Percentiles rank a stretch among this genome's conserved stretches.
Evolutionary conservation across 495 filamentous ascomycete species (phyloP).

Genomic region (Neurospora discreta): DNA sequence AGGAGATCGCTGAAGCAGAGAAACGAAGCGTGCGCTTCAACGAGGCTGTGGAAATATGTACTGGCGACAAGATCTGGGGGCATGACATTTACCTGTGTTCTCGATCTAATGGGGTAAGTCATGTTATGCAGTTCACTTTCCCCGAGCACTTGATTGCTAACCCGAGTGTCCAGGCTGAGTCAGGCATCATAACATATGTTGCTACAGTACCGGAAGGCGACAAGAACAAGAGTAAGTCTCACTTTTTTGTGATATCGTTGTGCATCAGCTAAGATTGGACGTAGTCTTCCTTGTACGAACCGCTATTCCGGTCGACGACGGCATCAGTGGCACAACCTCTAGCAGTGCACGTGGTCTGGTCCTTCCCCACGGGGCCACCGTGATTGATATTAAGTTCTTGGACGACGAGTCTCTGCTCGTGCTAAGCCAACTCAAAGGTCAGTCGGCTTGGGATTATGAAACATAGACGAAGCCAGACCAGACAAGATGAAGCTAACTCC

Average conservation of each 20-base stretch:
- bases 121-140: not conserved
- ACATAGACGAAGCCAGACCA: not conserved
- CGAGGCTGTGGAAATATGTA: slow-evolving; percentile 23
- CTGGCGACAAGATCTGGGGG: slow-evolving; percentile 26
- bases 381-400: slow-evolving; percentile 41
- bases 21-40: slow-evolving; percentile 45
- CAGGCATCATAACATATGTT: slow-evolving; percentile 22
- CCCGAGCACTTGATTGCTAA: slow-evolving; percentile 5
- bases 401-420: slow-evolving; percentile 32
- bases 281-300: slow-evolving; percentile 39
- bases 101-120: slow-evolving; percentile 17
- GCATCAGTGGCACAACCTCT: slow-evolving; percentile 24
- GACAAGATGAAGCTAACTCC: not conserved
- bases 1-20: slow-evolving; percentile 43
- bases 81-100: slow-evolving; percentile 26
- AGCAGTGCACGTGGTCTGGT: slow-evolving; percentile 23
- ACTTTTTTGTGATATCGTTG: not conserved
- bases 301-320: slow-evolving; percentile 27
- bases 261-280: slow-evolving; percentile 16
- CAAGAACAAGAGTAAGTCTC: slow-evolving; percentile 14
- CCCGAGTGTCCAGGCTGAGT: slow-evolving; percentile 14
- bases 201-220: slow-evolving; percentile 21
- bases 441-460: not conserved
- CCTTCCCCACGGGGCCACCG: slow-evolving; percentile 25
- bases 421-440: slow-evolving; percentile 31